Percentiles rank a stretch among this genome's conserved stretches.
Conservation (phyloP, 305 asterid genomes). For the Coffea humblotiana region DNA sequence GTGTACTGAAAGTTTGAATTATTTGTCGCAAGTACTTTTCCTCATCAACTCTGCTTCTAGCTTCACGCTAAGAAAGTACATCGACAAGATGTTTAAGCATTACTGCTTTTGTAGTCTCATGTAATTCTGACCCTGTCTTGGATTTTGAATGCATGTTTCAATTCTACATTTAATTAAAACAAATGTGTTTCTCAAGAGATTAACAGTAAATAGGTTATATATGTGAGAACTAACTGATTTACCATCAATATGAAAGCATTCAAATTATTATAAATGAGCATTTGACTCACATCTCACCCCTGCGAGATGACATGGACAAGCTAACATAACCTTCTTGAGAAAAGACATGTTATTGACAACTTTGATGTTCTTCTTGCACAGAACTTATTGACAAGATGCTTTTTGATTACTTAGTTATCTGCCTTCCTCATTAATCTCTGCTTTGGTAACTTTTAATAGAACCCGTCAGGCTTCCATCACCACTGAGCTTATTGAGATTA, state of each 20-base stretch:
- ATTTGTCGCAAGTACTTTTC: not conserved
- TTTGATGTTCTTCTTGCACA: not conserved
- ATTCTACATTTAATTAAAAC: not conserved
- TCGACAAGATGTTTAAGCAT: not conserved
- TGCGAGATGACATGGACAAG: not conserved
- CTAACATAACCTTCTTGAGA: not conserved
- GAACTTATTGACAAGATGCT: not conserved
- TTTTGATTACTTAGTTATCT: conserved; percentile 1
- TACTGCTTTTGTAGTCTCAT: not conserved
- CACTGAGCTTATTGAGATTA: conserved; percentile 88
- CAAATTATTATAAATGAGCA: not conserved
- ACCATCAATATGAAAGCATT: not conserved
- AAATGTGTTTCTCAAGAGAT: not conserved
- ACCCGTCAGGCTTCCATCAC: conserved; percentile 99
- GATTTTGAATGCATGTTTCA: not conserved
- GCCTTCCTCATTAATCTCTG: conserved; percentile 4
- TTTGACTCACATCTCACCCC: no score
- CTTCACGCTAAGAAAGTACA: no score
- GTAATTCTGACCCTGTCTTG: not conserved
- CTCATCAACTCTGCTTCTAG: not conserved
- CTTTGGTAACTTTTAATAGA: conserved; percentile 37
- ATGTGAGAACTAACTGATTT: not conserved
- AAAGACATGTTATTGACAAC: not conserved
- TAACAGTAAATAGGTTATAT: not conserved
- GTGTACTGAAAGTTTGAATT: not conserved